A percentile compares a stretch with the other conserved stretches of the same genome.
phyloP scores from a whole-genome alignment of 1,284 basidiomycete species.

The Ustilago hordei region DNA sequence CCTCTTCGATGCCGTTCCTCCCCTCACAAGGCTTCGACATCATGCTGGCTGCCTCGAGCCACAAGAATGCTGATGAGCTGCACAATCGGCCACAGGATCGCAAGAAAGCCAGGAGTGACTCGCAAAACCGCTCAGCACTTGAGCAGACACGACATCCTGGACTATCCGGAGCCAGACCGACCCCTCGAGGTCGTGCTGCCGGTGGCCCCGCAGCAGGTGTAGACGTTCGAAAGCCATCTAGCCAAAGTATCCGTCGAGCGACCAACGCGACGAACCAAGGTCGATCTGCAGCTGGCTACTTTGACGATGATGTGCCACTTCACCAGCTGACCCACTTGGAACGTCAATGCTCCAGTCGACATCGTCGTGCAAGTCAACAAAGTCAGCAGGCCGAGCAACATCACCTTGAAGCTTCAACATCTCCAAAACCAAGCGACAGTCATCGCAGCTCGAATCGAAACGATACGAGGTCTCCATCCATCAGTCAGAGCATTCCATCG shows the following conservation, averaged over 20 bases:
- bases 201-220: slow-evolving; percentile 38
- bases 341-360: slow-evolving; percentile 10
- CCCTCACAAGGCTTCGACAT: slow-evolving; percentile 31
- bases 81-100: slow-evolving; percentile 1
- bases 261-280: slow-evolving; percentile 6
- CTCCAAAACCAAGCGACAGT: slow-evolving; percentile 8
- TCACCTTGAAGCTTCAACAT: slow-evolving; percentile 15
- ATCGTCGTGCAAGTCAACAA: slow-evolving; percentile 6
- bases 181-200: slow-evolving; percentile 24
- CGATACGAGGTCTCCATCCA: slow-evolving; percentile 18
- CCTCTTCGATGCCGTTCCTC: slow-evolving; percentile 33
- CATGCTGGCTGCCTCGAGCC: slow-evolving; percentile 11
- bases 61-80: slow-evolving; percentile 20
- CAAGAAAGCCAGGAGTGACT: slow-evolving; percentile 10
- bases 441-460: slow-evolving; percentile 3
- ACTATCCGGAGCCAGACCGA: slow-evolving; percentile 23
- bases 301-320: slow-evolving; percentile 7
- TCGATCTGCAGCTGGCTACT: slow-evolving; percentile 5
- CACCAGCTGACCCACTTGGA: slow-evolving; percentile 17
- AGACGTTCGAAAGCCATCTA: slow-evolving; percentile 22
- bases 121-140: slow-evolving; percentile 15
- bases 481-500: slow-evolving; percentile 16
- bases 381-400: slow-evolving; percentile 4
- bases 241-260: slow-evolving; percentile 14
- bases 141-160: slow-evolving; percentile 40